Conservation (phyloP, 352 stramenopile species). For the Phytophthora citrophthora region DNA sequence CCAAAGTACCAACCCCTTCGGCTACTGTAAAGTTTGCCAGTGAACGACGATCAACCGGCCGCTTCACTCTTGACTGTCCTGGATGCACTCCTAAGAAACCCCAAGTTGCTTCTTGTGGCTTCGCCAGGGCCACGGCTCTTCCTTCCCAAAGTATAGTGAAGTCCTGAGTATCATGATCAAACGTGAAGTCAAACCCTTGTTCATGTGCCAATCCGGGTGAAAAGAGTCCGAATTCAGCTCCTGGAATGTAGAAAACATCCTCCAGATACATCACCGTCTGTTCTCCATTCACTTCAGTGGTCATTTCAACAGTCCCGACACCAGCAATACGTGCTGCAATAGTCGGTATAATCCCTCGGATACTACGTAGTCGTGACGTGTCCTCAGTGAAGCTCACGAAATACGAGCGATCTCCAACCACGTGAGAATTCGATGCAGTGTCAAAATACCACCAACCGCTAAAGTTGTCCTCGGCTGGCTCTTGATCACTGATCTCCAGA, state of each 20-base stretch:
- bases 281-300: constrained; percentile 2
- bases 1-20: constrained; percentile 4
- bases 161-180: no score
- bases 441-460: constrained; percentile 18
- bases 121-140: neutral
- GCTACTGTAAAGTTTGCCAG: neutral
- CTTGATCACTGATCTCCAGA: neutral
- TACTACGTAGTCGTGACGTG: neutral
- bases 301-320: neutral
- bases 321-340: constrained; percentile 2
- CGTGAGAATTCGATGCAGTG: constrained; percentile 5
- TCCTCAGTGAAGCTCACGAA: constrained; percentile 7
- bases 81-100: neutral
- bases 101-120: neutral
- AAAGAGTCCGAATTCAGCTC: no score
- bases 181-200: no score
- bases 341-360: constrained; percentile 1
- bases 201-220: no score
- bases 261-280: constrained; percentile 8
- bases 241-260: constrained; percentile 13
- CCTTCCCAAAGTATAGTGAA: no score
- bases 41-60: constrained; percentile 1
- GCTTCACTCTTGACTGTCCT: neutral
- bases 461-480: neutral
- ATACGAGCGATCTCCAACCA: no score